phyloP scores from a whole-genome alignment of 441 rosid genomes.

The Monsonia emarginata region DNA sequence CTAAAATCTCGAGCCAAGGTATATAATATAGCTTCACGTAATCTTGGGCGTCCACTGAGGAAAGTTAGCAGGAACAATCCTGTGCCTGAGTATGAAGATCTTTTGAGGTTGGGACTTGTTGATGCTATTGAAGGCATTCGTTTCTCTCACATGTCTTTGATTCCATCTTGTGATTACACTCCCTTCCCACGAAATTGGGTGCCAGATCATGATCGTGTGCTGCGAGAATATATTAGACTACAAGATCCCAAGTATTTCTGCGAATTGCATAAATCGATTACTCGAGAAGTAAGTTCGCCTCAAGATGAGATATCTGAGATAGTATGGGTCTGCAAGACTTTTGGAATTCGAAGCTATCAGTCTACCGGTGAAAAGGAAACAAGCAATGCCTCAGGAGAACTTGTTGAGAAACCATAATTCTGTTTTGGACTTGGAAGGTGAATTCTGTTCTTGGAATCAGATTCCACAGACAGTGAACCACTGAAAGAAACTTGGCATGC shows the following conservation, averaged over 20 bases:
- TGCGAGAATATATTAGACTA: constrained; percentile 66
- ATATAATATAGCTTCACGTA: constrained; percentile 66
- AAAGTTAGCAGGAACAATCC: constrained; percentile 67
- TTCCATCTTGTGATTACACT: constrained; percentile 91
- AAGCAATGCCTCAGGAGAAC: constrained; percentile 20
- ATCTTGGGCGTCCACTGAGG: constrained; percentile 74
- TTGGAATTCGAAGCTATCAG: constrained; percentile 55
- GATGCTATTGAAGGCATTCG: constrained; percentile 92
- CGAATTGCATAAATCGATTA: constrained; percentile 51
- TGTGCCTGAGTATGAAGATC: constrained; percentile 92
- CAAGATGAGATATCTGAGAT: constrained; percentile 77
- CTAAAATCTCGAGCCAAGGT: constrained; percentile 95
- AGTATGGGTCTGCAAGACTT: constrained; percentile 81
- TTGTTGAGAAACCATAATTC: not conserved
- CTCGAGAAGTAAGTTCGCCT: constrained; percentile 50
- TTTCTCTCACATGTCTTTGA: constrained; percentile 79
- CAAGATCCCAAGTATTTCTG: constrained; percentile 78
- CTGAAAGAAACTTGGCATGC: not conserved
- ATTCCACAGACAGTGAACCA: not conserved
- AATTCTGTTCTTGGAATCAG: not conserved
- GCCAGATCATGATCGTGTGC: constrained; percentile 68
- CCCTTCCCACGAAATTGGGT: constrained; percentile 85
- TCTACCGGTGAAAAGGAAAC: constrained; percentile 28
- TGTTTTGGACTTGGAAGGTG: not conserved
- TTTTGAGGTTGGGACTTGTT: constrained; percentile 92